These are phyloP conservation scores for Nemania sp. DNA, from an alignment of 2,329 filamentous ascomycete genomes.

Conservation along the genomic window DNA sequence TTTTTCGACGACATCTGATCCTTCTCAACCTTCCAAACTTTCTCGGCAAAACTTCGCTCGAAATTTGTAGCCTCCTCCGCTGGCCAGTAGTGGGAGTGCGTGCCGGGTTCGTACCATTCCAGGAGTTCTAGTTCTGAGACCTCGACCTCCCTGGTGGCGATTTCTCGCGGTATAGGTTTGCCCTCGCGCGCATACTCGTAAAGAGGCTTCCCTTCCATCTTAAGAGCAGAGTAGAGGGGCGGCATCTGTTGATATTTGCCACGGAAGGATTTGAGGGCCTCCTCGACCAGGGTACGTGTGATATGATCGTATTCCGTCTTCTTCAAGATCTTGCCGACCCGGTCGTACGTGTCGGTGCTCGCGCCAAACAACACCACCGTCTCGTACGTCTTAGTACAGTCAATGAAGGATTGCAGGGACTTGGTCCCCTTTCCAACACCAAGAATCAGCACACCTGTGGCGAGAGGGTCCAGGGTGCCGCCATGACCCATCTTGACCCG, in stretches of 20 bases:
- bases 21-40: slow-evolving; percentile 67
- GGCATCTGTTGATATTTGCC: slow-evolving; percentile 89
- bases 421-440: slow-evolving; percentile 91
- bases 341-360: slow-evolving; percentile 91
- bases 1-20: slow-evolving; percentile 56
- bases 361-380: slow-evolving; percentile 87
- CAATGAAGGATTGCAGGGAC: slow-evolving; percentile 74
- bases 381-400: slow-evolving; percentile 93
- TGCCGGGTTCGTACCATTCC: slow-evolving; percentile 83
- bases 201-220: slow-evolving; percentile 89
- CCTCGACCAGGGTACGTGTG: slow-evolving; percentile 76
- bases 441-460: slow-evolving; percentile 88
- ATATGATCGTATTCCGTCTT: slow-evolving; percentile 78
- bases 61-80: slow-evolving; percentile 74
- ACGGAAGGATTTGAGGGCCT: slow-evolving; percentile 73
- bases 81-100: slow-evolving; percentile 80
- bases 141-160: slow-evolving; percentile 78
- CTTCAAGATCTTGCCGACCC: slow-evolving; percentile 79
- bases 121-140: slow-evolving; percentile 78
- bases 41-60: slow-evolving; percentile 77
- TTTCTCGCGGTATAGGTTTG: slow-evolving; percentile 81
- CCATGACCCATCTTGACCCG: slow-evolving; percentile 95
- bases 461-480: slow-evolving; percentile 91
- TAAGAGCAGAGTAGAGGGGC: slow-evolving; percentile 89
- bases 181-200: slow-evolving; percentile 97